Conservation (phyloP, 148 eudicot genomes). For the Salicornia ramosissima region DNA sequence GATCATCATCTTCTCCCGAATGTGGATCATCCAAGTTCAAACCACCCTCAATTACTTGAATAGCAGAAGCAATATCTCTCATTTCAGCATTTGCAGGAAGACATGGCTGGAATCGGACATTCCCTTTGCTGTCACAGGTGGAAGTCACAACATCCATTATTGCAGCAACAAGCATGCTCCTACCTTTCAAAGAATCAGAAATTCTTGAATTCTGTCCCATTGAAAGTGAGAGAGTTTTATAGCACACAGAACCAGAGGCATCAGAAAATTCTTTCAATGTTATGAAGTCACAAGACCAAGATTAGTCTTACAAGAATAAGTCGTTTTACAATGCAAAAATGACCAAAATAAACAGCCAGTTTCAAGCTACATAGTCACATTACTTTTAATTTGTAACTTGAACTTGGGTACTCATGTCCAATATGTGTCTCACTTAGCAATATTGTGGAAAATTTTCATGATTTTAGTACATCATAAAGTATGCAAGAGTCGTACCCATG, state of each 20-base stretch:
- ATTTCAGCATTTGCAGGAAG: slow-evolving; percentile 81
- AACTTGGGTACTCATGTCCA: too few relatives aligned
- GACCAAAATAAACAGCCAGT: not conserved
- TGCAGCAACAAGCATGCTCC: slow-evolving; percentile 99
- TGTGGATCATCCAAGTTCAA: slow-evolving; percentile 77
- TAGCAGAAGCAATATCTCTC: slow-evolving; percentile 90
- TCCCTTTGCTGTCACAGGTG: slow-evolving; percentile 62
- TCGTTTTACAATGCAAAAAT: not conserved
- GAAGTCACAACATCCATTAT: slow-evolving; percentile 97
- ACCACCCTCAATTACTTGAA: slow-evolving; percentile 91
- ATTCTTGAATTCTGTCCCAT: slow-evolving; percentile 76
- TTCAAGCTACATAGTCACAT: not conserved
- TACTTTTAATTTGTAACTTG: too few relatives aligned
- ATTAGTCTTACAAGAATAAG: slow-evolving; percentile 1
- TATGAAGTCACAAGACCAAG: not conserved
- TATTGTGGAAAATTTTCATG: too few relatives aligned
- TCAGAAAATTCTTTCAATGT: slow-evolving; percentile 4
- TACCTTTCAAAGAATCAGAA: slow-evolving; percentile 92
- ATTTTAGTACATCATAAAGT: too few relatives aligned
- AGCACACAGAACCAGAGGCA: slow-evolving; percentile 17
- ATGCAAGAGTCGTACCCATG: too few relatives aligned
- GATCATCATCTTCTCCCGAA: slow-evolving; percentile 58
- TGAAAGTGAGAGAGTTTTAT: slow-evolving; percentile 34
- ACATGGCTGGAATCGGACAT: slow-evolving; percentile 43
- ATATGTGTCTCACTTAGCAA: too few relatives aligned